These are phyloP conservation scores for Alternaria incomplexa DNA, from an alignment of 2,329 filamentous ascomycete genomes.

Conservation along the genomic window DNA sequence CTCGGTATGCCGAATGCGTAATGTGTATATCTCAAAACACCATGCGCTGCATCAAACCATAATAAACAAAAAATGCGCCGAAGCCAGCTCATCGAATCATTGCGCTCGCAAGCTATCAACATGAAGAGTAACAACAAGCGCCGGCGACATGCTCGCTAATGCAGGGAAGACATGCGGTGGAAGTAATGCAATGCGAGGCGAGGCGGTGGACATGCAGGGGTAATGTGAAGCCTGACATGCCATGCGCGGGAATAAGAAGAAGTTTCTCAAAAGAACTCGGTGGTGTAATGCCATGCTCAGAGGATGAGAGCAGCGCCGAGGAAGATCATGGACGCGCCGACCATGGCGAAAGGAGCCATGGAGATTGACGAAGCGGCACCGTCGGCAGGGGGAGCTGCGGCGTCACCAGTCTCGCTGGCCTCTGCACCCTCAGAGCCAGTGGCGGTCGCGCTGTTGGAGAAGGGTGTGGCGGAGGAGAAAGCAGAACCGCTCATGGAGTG, in stretches of 20 bases:
- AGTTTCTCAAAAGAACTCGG: neutral
- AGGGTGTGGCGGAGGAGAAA: constrained; percentile 8
- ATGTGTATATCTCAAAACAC: neutral
- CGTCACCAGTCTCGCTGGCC: neutral
- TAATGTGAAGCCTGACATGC: neutral
- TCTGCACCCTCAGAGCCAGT: neutral
- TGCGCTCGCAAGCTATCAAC: neutral
- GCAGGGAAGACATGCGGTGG: neutral
- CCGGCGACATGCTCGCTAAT: neutral
- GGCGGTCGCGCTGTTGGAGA: constrained; percentile 1
- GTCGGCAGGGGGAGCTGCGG: constrained; percentile 20
- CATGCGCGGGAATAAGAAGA: neutral
- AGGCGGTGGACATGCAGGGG: neutral
- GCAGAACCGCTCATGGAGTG: neutral
- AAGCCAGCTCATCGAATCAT: neutral
- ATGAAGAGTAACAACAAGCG: neutral
- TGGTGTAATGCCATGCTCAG: neutral
- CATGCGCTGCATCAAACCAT: neutral
- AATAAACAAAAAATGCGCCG: neutral
- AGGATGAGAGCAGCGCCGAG: constrained; percentile 20
- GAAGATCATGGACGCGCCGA: constrained; percentile 10
- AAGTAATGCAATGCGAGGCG: constrained; percentile 2
- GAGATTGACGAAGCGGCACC: constrained; percentile 6
- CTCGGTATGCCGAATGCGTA: neutral
- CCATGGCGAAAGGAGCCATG: constrained; percentile 4